phyloP scores from a whole-genome alignment of 345 rosid genomes.

The Populus deltoides region DNA sequence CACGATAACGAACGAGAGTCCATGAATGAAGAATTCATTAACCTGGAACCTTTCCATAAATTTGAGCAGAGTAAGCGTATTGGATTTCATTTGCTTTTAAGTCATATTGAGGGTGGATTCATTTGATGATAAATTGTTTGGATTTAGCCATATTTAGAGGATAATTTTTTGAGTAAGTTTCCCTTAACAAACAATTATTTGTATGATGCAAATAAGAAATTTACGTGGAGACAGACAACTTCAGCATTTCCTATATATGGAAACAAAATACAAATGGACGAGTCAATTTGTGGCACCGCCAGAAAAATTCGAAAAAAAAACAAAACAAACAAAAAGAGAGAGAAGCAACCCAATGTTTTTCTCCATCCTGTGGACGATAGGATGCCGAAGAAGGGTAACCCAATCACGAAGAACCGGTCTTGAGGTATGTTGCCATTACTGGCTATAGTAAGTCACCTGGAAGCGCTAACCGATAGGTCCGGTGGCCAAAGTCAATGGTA shows the following conservation, averaged over 20 bases:
- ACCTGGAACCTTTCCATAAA: not conserved
- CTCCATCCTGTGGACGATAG: constrained; percentile 1
- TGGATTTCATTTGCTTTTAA: not conserved
- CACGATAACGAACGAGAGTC: not conserved
- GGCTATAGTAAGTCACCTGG: constrained; percentile 7
- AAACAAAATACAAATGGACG: not conserved
- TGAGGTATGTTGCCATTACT: constrained; percentile 1
- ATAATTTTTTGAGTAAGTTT: not conserved
- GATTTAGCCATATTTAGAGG: not conserved
- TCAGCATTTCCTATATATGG: not conserved
- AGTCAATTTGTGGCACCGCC: not conserved
- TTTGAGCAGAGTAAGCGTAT: not conserved
- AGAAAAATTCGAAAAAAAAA: not conserved
- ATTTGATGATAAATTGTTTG: not conserved
- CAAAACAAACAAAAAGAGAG: not conserved
- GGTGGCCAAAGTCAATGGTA: constrained; percentile 19
- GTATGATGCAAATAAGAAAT: not conserved
- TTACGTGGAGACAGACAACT: not conserved
- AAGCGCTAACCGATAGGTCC: constrained; percentile 14
- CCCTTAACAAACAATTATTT: not conserved
- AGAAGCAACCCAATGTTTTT: constrained; percentile 6
- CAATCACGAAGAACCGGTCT: constrained; percentile 18
- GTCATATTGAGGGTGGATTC: not conserved
- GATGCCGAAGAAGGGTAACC: constrained; percentile 8
- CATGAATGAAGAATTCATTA: not conserved